Base-by-base conservation (phyloP, 2,329 filamentous ascomycete genomes). In the Didymellaceae sp. region DNA sequence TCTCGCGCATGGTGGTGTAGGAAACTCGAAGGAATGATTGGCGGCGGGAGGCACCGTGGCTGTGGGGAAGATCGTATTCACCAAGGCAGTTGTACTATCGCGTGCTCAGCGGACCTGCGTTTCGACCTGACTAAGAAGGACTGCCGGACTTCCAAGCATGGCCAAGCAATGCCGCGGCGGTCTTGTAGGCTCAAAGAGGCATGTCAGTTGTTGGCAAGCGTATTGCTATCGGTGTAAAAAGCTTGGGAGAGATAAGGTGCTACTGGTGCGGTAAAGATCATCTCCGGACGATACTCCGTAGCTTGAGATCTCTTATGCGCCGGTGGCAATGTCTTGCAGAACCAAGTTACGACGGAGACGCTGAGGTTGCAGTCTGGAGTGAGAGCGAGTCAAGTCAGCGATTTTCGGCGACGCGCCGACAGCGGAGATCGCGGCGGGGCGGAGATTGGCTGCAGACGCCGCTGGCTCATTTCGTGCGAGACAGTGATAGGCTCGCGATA, bases 121-220 rank as follows among this genome's bases (percentile, higher is more conserved):
- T 18, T 28, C 38, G 17, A 22, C 42, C 26, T 44, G 30, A 22
- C 26, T 38, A 34, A 44, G 49, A 39, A 33, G 28, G 32, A 40
- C 26, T 44, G 33, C 44, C 38, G 38, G 33, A n/a, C 17, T 40
- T 26, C 49, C 49, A 52, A 47, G 50, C 43, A 18, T 35, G 22
- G 50, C 50, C 50, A 53, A 53, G 50, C 38, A 40, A 38, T 47
- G 49, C 49, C 49, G 38, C 38, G 43, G 37, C 50, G 50, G 50
- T 34, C 28, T 26, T 40, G 22, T 30, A 34, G 16, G 39, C 50
- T 48, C 26, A 17, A 53, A 53, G 20, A 53, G 50, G 50, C 37
- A 53, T 53, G 50, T 53, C 50, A 31, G 22, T 39, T 14, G 33
- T 20, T 32, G 32, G 34, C 26, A 9, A 17, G 11, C 37, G 33